A percentile compares a stretch with the other conserved stretches of the same genome.
These are phyloP conservation scores for Trifolium pratense DNA, from an alignment of 306 rosid genomes.

Conservation along the genomic window DNA sequence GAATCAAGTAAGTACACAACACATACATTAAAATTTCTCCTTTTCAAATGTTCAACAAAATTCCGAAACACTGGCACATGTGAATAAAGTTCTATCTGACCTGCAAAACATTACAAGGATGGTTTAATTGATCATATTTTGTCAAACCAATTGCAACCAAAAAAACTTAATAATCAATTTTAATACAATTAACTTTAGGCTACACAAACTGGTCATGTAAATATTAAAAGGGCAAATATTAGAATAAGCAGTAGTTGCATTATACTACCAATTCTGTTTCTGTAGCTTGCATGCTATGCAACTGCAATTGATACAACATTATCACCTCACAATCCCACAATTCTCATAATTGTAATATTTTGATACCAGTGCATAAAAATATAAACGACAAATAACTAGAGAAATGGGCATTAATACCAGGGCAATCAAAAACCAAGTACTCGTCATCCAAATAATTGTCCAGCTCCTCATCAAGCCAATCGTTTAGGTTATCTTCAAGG, in stretches of 20 bases:
- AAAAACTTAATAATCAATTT: constrained; percentile 7
- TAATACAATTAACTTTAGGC: not conserved
- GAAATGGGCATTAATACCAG: constrained; percentile 59
- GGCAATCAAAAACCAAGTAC: constrained; percentile 90
- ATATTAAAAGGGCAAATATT: not conserved
- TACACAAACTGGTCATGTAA: constrained; percentile 8
- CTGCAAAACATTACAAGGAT: constrained; percentile 50
- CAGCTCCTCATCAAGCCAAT: constrained; percentile 80
- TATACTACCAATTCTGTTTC: constrained; percentile 12
- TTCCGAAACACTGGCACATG: constrained; percentile 84
- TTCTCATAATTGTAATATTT: not conserved
- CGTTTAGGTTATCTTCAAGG: constrained; percentile 86
- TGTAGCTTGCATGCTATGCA: constrained; percentile 11
- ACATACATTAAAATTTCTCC: constrained; percentile 78
- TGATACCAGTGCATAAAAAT: not conserved
- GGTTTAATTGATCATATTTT: constrained; percentile 15
- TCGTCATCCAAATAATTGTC: constrained; percentile 90
- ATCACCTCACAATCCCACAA: constrained; percentile 12
- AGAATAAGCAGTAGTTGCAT: not conserved
- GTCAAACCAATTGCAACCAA: constrained; percentile 20
- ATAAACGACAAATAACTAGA: constrained; percentile 6
- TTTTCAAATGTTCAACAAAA: constrained; percentile 86
- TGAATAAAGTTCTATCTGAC: constrained; percentile 93
- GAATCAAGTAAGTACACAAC: constrained; percentile 93
- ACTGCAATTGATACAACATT: constrained; percentile 10